Percentiles rank a stretch among this genome's conserved stretches.
phyloP scores from a whole-genome alignment of 2,329 filamentous ascomycete species.

The Endoconidiophora laricicola region DNA sequence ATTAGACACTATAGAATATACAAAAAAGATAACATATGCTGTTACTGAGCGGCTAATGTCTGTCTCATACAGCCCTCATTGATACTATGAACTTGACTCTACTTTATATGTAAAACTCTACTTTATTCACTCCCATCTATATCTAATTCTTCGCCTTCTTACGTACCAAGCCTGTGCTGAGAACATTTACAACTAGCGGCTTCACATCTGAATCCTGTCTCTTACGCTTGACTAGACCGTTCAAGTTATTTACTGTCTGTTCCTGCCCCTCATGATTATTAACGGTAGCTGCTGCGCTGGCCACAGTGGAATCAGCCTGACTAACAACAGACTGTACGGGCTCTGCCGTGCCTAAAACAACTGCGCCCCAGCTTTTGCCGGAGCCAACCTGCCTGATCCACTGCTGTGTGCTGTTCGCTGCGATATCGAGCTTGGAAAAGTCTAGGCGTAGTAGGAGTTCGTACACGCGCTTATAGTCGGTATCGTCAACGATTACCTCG shows the following conservation, averaged over 20 bases:
- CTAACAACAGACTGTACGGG: conserved; percentile 10
- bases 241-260: conserved; percentile 28
- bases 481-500: conserved; percentile 43
- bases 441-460: conserved; percentile 59
- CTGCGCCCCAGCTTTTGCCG: conserved; percentile 7
- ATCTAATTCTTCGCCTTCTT: conserved; percentile 35
- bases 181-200: conserved; percentile 26
- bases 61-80: too few relatives aligned
- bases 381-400: conserved; percentile 52
- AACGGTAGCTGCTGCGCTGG: background rate
- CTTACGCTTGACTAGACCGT: conserved; percentile 32
- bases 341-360: conserved; percentile 4
- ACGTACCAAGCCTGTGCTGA: conserved; percentile 32
- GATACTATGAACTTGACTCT: too few relatives aligned
- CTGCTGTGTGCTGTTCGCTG: conserved; percentile 45
- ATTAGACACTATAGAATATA: too few relatives aligned
- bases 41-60: too few relatives aligned
- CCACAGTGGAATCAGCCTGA: too few relatives aligned
- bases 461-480: conserved; percentile 48
- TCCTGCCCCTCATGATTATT: background rate
- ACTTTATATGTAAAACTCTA: too few relatives aligned
- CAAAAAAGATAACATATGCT: too few relatives aligned
- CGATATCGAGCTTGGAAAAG: conserved; percentile 49
- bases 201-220: conserved; percentile 9
- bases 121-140: too few relatives aligned